Base-by-base conservation (phyloP, 2,329 filamentous ascomycete species). In the Coniochaeta pulveracea region DNA sequence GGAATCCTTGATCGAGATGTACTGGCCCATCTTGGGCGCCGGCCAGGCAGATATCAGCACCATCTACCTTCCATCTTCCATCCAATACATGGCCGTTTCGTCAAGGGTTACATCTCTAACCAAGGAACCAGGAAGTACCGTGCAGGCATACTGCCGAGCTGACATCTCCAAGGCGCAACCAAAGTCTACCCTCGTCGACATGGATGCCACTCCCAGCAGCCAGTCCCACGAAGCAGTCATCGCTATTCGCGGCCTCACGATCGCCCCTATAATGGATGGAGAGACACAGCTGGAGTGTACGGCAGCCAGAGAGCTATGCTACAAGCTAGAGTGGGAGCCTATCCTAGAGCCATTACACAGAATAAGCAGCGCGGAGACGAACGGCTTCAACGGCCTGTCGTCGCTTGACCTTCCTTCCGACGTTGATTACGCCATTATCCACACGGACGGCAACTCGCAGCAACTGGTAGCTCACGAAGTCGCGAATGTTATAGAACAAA, bases 241-340 rank as follows among this genome's bases (percentile, higher is more conserved):
- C 27, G 40, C 43, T 2, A 36, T 61, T 3, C 50, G 58, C n/a
- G 55, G 50, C 8, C 44, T 61, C 19, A 47, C 44, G 3, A 50
- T 64, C 29, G 54, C 57, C 1, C 61, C 60, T 3, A 56, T 64
- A n/a, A 39, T 60, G 15, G 57, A 63, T 23, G 51, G 48, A 3
- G 50, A 51, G 4, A 39, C 43, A 2, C 42, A 43, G 22, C 39
- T 44, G 2, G 50, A 54, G 11, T 34, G 35, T 7, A 50, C 53
- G 11, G 40, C 35, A 1, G 45, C 56, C n/a, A 50, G 58, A 3
- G 56, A 64, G 40, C 51, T 66, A 2, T 66, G 62, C 45, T 66
- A 60, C 47, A 64, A 61, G 43, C 34, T 62, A 10, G 51, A 61
- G n/a, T 66, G 62, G 61, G 61, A 64, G 28, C 55, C 51, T 0